Evolutionary conservation across 139 green algal genomes (phyloP).

Genomic region (Volvox africanus): DNA sequence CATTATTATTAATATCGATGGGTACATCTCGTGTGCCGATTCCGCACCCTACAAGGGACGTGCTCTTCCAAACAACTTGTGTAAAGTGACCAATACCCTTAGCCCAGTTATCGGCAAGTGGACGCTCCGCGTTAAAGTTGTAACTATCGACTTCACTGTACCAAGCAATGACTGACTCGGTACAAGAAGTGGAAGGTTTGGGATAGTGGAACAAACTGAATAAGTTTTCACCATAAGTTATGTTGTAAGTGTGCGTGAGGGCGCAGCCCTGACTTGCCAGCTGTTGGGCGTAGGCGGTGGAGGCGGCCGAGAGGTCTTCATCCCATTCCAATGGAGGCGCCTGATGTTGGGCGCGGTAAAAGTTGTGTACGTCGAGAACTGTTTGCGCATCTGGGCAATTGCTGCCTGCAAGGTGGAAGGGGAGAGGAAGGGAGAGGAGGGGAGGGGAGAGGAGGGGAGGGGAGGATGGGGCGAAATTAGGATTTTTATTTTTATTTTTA

Average conservation of each 20-base stretch:
- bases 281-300: not conserved
- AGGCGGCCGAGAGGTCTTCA: not conserved
- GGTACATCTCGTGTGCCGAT: not conserved
- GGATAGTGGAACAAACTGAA: not conserved
- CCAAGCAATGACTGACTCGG: not conserved
- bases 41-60: not conserved
- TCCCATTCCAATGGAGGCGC: not conserved
- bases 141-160: not conserved
- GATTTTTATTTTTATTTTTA: too few relatives aligned
- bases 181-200: not conserved
- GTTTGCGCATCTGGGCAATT: too few relatives aligned
- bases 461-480: too few relatives aligned
- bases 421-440: too few relatives aligned
- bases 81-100: not conserved
- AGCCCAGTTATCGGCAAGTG: not conserved
- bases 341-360: not conserved
- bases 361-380: not conserved
- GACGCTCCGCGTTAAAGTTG: not conserved
- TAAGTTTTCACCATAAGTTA: slow-evolving; percentile 20
- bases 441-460: too few relatives aligned
- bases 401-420: too few relatives aligned
- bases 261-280: not conserved
- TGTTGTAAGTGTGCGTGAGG: not conserved
- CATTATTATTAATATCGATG: not conserved
- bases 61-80: not conserved